Evolutionary conservation across 2,329 filamentous ascomycete genomes (phyloP), one percentile per base, ranked within the genome.

Genomic region (Aspergillus thermomutatus): DNA sequence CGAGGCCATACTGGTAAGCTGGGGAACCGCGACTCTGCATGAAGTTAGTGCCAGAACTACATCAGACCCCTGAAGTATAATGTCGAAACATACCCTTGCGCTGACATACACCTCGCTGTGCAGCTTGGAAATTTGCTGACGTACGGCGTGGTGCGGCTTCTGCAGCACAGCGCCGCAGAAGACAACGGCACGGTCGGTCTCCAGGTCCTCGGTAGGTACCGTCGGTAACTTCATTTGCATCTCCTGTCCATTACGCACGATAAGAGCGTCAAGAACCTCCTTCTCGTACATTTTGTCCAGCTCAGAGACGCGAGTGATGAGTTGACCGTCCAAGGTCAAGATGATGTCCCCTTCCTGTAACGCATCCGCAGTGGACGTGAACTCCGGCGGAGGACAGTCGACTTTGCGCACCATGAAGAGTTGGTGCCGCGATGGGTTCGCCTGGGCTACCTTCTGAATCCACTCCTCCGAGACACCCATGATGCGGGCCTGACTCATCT

Each of bases 361-460:
- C 17, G 87, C 84, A 50, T 82, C 80, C n/a, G 76, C 75, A n/a
- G 80, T 70, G 14, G 72, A 68, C 7, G 67, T 66, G 72, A 74
- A 70, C 11, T 69, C 70, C 4, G 76, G 70, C 1, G 78, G 83
- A 23, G 84, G 84, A 48, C 85, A 87, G 65, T 88, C 80, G 59
- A 96, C 88, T 78, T 99, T 99, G 67, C 91, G 89, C 28, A 99
- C 91, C 90, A 99, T 97, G 80, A 99, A 99, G 40, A 99, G 84
- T 76, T 99, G 94, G 71, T 99, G 94, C 56, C 92, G 90, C 51
- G 94, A 88, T 41, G 91, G 89, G 73, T 99, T 97, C 60, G 91
- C 91, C 63, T 87, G 81, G 53, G 94, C 88, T 2, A 97, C 93
- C 74, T 91, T 89, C 65, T 90, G 83, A 66, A 99, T 96, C 94